phyloP scores from a whole-genome alignment of 768 basidiomycete species.

The Kwoniella newhampshirensis region DNA sequence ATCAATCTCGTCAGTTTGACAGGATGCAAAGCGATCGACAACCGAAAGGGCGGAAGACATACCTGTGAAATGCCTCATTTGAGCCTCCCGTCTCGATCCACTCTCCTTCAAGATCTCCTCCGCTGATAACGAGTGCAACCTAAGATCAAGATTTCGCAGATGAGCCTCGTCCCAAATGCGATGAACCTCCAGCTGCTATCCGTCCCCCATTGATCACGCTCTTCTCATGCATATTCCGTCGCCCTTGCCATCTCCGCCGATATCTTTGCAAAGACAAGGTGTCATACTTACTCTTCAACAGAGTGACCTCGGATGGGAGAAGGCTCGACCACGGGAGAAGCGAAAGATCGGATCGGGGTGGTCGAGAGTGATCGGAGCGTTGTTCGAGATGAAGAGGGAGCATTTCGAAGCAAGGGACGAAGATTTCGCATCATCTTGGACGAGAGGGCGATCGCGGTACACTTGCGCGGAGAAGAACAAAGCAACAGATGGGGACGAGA shows the following conservation, averaged over 20 bases:
- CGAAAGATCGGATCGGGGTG: conserved; percentile 34
- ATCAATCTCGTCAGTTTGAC: not conserved
- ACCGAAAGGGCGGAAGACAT: conserved; percentile 20
- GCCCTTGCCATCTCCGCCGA: too few species aligned
- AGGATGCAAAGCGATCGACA: conserved; percentile 5
- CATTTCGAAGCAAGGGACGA: conserved; percentile 13
- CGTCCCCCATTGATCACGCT: too few species aligned
- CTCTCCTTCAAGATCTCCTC: conserved; percentile 77
- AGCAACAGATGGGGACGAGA: not conserved
- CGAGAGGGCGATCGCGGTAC: not conserved
- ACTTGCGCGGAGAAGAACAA: not conserved
- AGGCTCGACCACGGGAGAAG: conserved; percentile 40
- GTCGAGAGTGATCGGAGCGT: conserved; percentile 26
- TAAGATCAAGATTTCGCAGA: conserved; percentile 14
- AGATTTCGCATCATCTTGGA: conserved; percentile 15
- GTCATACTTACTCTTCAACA: conserved; percentile 50
- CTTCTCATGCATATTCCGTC: too few species aligned
- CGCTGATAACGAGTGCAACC: conserved; percentile 71
- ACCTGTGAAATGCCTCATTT: conserved; percentile 94
- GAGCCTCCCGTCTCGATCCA: conserved; percentile 67
- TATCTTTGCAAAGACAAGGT: too few species aligned
- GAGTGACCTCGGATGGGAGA: conserved; percentile 46
- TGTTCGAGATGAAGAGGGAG: conserved; percentile 12
- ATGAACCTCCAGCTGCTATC: not conserved
- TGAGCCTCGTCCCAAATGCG: not conserved